phyloP scores from a whole-genome alignment of 805 yeast species.

The Metschnikowia orientalis region DNA sequence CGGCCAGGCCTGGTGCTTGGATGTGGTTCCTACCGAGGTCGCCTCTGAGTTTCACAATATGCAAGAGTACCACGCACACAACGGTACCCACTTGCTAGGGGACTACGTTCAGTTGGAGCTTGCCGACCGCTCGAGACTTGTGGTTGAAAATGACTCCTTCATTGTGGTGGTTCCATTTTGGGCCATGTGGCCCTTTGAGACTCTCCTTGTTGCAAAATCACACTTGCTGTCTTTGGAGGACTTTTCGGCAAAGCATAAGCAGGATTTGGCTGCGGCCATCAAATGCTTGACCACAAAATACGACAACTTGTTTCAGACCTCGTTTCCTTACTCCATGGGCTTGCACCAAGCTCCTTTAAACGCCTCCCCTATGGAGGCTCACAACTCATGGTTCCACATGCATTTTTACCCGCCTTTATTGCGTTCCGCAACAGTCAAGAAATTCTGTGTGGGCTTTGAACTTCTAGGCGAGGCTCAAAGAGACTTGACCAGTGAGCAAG shows the following conservation, averaged over 20 bases:
- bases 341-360: slow-evolving; percentile 68
- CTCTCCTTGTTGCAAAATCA: slow-evolving; percentile 54
- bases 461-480: slow-evolving; percentile 67
- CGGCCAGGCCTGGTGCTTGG: slow-evolving; percentile 78
- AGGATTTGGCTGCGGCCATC: slow-evolving; percentile 54
- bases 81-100: slow-evolving; percentile 48
- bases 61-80: slow-evolving; percentile 39
- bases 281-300: slow-evolving; percentile 56
- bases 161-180: slow-evolving; percentile 72
- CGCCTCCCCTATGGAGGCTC: slow-evolving; percentile 37
- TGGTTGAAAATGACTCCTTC: slow-evolving; percentile 58
- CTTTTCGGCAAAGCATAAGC: slow-evolving; percentile 43
- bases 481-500: slow-evolving; percentile 62
- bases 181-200: slow-evolving; percentile 83
- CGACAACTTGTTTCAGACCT: slow-evolving; percentile 64
- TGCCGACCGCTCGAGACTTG: slow-evolving; percentile 47
- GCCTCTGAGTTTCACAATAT: slow-evolving; percentile 51
- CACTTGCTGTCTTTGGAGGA: slow-evolving; percentile 49
- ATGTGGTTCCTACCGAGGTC: slow-evolving; percentile 62
- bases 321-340: slow-evolving; percentile 81
- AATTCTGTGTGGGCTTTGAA: slow-evolving; percentile 73
- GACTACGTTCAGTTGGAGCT: slow-evolving; percentile 60
- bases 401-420: slow-evolving; percentile 77
- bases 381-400: slow-evolving; percentile 55
- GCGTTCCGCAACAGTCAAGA: slow-evolving; percentile 69